Evolutionary conservation across 2,329 filamentous ascomycete species (phyloP).

Genomic region (Penicillium sp.): DNA sequence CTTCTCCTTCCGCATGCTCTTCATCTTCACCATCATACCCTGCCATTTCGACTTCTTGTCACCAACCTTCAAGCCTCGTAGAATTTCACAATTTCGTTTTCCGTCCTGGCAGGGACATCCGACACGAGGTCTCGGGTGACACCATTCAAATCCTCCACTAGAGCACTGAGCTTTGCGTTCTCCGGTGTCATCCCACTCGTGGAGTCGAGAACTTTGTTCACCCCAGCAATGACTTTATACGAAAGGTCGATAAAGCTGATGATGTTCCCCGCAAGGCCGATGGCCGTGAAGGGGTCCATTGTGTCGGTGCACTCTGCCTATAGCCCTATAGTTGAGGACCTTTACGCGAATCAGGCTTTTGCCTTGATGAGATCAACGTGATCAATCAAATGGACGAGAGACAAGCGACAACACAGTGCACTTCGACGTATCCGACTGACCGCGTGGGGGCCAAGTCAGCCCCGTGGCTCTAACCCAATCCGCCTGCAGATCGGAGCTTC

Average conservation of each 20-base stretch:
- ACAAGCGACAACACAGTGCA: no score
- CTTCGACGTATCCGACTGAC: no score
- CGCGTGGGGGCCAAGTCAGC: no score
- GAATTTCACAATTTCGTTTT: slow-evolving; percentile 8
- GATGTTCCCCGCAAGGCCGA: slow-evolving; percentile 23
- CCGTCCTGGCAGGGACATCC: slow-evolving; percentile 1
- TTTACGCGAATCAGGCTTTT: neutral
- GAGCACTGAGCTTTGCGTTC: neutral
- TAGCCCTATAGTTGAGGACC: neutral
- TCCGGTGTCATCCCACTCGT: neutral
- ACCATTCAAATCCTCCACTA: slow-evolving; percentile 1
- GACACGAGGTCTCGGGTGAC: neutral
- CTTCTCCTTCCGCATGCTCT: slow-evolving; percentile 17
- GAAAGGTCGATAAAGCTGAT: slow-evolving; percentile 26
- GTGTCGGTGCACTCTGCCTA: neutral
- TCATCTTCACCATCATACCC: slow-evolving; percentile 14
- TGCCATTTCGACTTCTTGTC: slow-evolving; percentile 16
- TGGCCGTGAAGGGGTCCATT: slow-evolving; percentile 31
- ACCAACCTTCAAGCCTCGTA: slow-evolving; percentile 3
- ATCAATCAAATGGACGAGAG: no score
- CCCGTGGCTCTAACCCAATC: no score
- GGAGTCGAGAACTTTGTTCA: slow-evolving; percentile 11
- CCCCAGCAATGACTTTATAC: slow-evolving; percentile 17
- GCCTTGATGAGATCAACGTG: no score
- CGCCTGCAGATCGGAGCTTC: no score